Conservation (phyloP, 2,329 filamentous ascomycete species). For the Trichoderma aggressivum region DNA sequence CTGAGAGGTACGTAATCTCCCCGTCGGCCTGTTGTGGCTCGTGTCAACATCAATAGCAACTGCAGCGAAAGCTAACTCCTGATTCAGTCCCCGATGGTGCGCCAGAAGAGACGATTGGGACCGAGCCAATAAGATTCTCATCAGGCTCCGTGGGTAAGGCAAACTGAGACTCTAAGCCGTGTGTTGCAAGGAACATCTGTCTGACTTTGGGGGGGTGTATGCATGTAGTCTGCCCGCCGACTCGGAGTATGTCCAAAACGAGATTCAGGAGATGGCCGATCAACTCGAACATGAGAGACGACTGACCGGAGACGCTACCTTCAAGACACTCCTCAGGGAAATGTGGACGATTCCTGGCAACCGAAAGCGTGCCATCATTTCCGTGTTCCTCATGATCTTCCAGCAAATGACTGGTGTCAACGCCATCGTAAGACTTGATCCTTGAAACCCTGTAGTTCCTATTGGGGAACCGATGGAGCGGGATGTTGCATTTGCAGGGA, state of each 20-base stretch:
- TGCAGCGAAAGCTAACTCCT: conserved; percentile 9
- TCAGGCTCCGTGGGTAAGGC: conserved; percentile 43
- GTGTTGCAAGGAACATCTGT: not conserved
- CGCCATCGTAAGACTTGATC: conserved; percentile 43
- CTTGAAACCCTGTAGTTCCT: conserved; percentile 31
- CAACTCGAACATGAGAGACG: conserved; percentile 62
- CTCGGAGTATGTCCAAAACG: conserved; percentile 54
- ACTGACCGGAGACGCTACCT: conserved; percentile 50
- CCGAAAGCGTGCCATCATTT: conserved; percentile 62
- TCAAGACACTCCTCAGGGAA: conserved; percentile 59
- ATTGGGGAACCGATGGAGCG: not conserved
- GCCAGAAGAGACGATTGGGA: conserved; percentile 68
- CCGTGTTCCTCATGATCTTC: conserved; percentile 60
- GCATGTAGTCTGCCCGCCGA: conserved; percentile 47
- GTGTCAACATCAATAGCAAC: not conserved
- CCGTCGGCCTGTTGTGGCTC: not conserved
- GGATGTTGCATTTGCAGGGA: not conserved
- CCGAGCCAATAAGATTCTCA: conserved; percentile 53
- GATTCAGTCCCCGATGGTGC: conserved; percentile 61
- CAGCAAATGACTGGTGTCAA: conserved; percentile 69
- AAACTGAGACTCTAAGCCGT: not conserved
- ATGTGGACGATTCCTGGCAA: conserved; percentile 60
- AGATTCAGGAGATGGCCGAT: conserved; percentile 58
- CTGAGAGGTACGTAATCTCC: conserved; percentile 38
- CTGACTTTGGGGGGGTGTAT: not conserved